Conservation (phyloP, 2,329 filamentous ascomycete genomes). For the Cucurbitaria berberidis region DNA sequence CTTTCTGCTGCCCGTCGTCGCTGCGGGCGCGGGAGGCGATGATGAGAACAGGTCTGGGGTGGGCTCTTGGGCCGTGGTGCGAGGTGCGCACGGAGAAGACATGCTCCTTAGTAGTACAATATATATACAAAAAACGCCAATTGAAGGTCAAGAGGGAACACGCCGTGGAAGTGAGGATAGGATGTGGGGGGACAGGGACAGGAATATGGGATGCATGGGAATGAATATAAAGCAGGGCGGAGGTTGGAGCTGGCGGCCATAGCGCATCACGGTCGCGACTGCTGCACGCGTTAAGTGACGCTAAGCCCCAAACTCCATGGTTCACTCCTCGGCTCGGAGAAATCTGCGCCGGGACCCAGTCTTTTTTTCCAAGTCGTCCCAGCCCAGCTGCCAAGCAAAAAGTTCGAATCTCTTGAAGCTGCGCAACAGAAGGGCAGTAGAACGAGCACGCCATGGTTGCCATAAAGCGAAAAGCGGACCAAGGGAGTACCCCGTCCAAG, state of each 20-base stretch:
- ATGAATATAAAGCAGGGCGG: constrained; percentile 9
- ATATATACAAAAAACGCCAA: constrained; percentile 12
- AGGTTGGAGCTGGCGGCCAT: constrained; percentile 14
- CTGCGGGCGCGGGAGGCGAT: constrained; percentile 43
- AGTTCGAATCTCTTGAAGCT: constrained; percentile 12
- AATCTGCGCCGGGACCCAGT: not conserved
- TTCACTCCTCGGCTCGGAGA: constrained; percentile 1
- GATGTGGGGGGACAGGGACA: no score
- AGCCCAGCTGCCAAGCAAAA: constrained; percentile 27
- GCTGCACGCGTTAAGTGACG: constrained; percentile 6
- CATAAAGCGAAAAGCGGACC: constrained; percentile 55
- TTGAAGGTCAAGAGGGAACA: constrained; percentile 5
- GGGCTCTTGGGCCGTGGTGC: constrained; percentile 37
- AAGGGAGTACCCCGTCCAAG: constrained; percentile 36
- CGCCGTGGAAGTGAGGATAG: not conserved
- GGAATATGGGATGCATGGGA: constrained; percentile 11
- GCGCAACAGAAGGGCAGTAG: constrained; percentile 8
- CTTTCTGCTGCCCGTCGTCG: constrained; percentile 44
- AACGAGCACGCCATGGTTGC: constrained; percentile 48
- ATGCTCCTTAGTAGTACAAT: constrained; percentile 18
- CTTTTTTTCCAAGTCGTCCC: constrained; percentile 1
- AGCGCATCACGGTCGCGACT: not conserved
- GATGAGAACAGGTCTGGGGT: constrained; percentile 47
- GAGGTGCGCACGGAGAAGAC: constrained; percentile 36
- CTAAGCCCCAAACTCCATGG: not conserved